These are phyloP conservation scores for Monosporozyma unispora DNA, from an alignment of 805 yeast species.

Conservation along the genomic window DNA sequence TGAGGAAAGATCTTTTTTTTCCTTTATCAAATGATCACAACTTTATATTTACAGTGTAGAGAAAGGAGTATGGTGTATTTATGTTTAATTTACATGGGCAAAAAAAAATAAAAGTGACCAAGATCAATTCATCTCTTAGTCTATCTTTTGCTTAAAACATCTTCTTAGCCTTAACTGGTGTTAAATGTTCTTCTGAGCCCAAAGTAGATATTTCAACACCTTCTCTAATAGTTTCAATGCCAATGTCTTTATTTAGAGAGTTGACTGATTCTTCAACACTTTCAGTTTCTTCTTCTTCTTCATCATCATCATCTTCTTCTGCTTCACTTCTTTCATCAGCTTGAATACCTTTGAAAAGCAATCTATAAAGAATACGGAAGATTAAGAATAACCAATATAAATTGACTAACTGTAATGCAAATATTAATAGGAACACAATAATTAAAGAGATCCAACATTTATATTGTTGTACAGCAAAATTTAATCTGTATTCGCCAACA, in stretches of 20 bases:
- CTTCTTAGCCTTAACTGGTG: neutral
- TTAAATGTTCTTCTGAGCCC: neutral
- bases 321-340: slow-evolving; percentile 84
- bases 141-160: neutral
- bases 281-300: slow-evolving; percentile 39
- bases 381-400: slow-evolving; percentile 82
- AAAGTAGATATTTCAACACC: neutral
- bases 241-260: neutral
- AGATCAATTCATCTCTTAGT: neutral
- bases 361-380: slow-evolving; percentile 64
- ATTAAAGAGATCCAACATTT: slow-evolving; percentile 94
- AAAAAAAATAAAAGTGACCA: neutral
- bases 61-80: no score
- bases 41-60: neutral
- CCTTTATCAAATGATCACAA: neutral
- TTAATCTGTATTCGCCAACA: slow-evolving; percentile 71
- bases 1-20: no score
- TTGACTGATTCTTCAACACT: neutral
- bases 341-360: slow-evolving; percentile 47
- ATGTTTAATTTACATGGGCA: no score
- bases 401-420: slow-evolving; percentile 78
- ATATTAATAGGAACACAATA: slow-evolving; percentile 69
- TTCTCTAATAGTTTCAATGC: neutral
- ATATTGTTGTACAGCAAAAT: slow-evolving; percentile 87
- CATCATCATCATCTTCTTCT: no score